phyloP scores from a whole-genome alignment of 1,284 basidiomycete genomes.

The Cryptococcus maquisensis region DNA sequence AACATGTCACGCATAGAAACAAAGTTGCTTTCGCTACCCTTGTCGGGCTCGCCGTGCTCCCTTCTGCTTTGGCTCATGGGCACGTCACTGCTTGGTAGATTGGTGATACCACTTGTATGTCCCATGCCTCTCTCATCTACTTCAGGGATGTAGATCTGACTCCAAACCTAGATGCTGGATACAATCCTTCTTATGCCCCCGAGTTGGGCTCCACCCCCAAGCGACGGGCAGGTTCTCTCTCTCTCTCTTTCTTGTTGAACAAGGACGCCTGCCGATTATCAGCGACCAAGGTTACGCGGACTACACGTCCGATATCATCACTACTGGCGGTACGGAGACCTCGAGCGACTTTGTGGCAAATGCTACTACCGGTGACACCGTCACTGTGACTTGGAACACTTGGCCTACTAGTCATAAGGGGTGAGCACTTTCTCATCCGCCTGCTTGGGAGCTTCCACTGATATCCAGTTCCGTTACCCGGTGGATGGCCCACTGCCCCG shows the following conservation, averaged over 20 bases:
- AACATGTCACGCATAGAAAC: not conserved
- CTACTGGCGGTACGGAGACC: constrained; percentile 18
- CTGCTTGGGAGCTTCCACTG: not conserved
- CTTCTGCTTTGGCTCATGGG: constrained; percentile 18
- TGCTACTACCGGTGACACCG: constrained; percentile 12
- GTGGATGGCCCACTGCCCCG: constrained; percentile 25
- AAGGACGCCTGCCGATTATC: not conserved
- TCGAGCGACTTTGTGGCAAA: constrained; percentile 6
- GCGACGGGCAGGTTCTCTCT: constrained; percentile 6
- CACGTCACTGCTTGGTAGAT: constrained; percentile 16
- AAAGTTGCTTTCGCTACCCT: not conserved
- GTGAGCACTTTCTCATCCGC: not conserved
- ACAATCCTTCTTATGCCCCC: constrained; percentile 18
- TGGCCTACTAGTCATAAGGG: constrained; percentile 11
- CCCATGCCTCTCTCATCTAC: not conserved
- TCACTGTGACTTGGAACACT: constrained; percentile 20
- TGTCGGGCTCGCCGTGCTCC: not conserved
- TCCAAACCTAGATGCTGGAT: constrained; percentile 9
- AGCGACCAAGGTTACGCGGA: constrained; percentile 23
- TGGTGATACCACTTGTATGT: constrained; percentile 2
- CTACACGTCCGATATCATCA: constrained; percentile 15
- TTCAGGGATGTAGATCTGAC: too few relatives aligned
- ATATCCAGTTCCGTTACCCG: constrained; percentile 14
- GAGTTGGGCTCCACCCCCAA: constrained; percentile 17
- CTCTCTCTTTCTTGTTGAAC: too few relatives aligned